Base-by-base conservation (phyloP, 495 filamentous ascomycete species). In the Podospora bellae-mahoneyi region DNA sequence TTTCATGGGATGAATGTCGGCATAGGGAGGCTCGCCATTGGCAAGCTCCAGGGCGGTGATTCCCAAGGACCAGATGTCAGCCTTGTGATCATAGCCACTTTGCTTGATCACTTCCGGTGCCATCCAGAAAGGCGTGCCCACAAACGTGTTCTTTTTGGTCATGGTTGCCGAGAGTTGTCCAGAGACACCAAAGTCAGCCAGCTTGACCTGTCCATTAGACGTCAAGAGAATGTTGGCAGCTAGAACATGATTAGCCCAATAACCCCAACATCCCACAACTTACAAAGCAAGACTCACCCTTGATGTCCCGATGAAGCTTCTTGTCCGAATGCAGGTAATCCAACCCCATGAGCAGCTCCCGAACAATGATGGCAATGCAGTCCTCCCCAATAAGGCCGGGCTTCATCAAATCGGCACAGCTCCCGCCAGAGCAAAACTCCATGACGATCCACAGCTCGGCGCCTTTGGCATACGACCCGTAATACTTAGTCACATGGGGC, bases 121-220 rank as follows among this genome's bases (percentile, higher is more conserved):
- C 95, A 99, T 99, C 95, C 95, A 99, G 79, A 97, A 99, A 0
- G 95, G 95, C 2, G 95, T 98, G 16, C 95, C 95, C 26, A 99
- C 95, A 76, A 99, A 99, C 0, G 95, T 99, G 74, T 98, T 99
- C 78, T 97, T 97, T 81, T 97, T 97, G 27, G 96, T 97, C 92
- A 97, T 98, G n/a, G 95, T 97, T 2, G 93, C 92, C 26, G 94
- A 94, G n/a, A 99, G 84, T 74, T 99, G 95, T 16, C 94, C 93
- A 26, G 94, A 97, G 18, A 99, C 95, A 58, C 95, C 95, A 80
- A 99, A 99, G 79, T 99, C 95, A 9, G 95, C 95, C 66, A 99
- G 82, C 77, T 99, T 99, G 66, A 99, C 95, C 78, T 97, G 93
- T 4, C 95, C 96, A 73, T 90, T 94, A 30, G 92, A 86, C 30